Evolutionary conservation across 208 protist genomes (phyloP), one percentile per base, ranked within the genome.

Genomic region (Trypanosoma avium): DNA sequence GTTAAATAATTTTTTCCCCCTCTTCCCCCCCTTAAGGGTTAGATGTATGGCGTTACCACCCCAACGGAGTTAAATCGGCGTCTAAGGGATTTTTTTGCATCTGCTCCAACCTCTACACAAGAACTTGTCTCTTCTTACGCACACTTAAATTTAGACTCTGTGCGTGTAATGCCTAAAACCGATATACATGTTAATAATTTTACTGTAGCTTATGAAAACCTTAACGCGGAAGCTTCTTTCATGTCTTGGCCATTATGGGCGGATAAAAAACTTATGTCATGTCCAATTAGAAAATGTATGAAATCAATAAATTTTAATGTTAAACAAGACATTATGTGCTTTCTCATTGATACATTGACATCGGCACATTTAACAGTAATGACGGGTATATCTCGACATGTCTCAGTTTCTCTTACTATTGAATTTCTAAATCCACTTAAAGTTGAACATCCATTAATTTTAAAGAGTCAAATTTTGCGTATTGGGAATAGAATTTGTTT

Each of bases 321-420:
- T 33, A 53, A 59, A 35, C 30, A 52, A 43, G 53, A 43, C 10
- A 32, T 54, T 42, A 13, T 69, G 29, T 61, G 50, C 10, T 69
- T 69, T 61, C 6, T 69, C 27, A 47, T 69, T 29, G 62, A 69
- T 35, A 32, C 62, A 42, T 43, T 69, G 17, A 69, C 62, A 40
- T 69, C 62, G 15, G 26, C 42, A 10, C 62, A 69, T 40, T 21
- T 69, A 43, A 43, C 52, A 26, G 19, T 61, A 26, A 19, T 52
- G 19, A 61, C 53, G 21, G 53, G 29, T 1, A 17, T 22, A 8
- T 35, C 0, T 47, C n/a, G 27, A 32, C 62, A 69, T 45, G 53
- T 69, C 3, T 69, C 62, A 4, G 40, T 61, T 29, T 61, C 62
- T n/a, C 32, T 69, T 12, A 33, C 30, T 26, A 36, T 69, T 32